These are phyloP conservation scores for Chenopodium berlandieri DNA, from an alignment of 148 eudicot genomes.

Conservation along the genomic window DNA sequence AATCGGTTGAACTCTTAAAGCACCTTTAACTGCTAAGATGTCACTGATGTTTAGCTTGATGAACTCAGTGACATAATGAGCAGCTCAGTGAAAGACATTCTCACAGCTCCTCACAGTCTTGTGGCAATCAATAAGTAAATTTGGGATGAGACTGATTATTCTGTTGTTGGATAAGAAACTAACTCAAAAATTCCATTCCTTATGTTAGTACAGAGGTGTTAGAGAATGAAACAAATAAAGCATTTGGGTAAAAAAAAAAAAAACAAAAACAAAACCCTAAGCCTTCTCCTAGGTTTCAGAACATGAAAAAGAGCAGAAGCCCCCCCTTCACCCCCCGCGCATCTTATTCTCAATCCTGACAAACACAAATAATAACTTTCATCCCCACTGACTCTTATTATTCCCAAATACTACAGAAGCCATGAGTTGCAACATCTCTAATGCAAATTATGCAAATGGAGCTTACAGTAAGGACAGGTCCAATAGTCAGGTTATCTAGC, in stretches of 20 bases:
- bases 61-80: not conserved
- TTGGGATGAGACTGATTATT: not conserved
- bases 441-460: not conserved
- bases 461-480: conserved; percentile 88
- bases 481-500: conserved; percentile 72
- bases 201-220: not conserved
- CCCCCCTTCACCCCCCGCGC: not conserved
- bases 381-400: not conserved
- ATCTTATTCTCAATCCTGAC: not conserved
- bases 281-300: not conserved
- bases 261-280: no score
- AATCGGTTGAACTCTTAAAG: not conserved
- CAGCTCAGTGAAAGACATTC: not conserved
- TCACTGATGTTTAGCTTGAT: not conserved
- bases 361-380: not conserved
- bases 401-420: no score
- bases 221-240: not conserved
- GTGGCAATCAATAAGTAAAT: not conserved
- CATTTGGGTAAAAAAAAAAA: not conserved
- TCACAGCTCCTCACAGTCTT: not conserved
- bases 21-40: no score
- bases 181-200: not conserved
- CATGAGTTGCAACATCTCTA: not conserved
- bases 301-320: not conserved
- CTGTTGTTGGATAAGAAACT: no score